phyloP scores from a whole-genome alignment of 495 filamentous ascomycete genomes.

The Aspergillus kassunensis region DNA sequence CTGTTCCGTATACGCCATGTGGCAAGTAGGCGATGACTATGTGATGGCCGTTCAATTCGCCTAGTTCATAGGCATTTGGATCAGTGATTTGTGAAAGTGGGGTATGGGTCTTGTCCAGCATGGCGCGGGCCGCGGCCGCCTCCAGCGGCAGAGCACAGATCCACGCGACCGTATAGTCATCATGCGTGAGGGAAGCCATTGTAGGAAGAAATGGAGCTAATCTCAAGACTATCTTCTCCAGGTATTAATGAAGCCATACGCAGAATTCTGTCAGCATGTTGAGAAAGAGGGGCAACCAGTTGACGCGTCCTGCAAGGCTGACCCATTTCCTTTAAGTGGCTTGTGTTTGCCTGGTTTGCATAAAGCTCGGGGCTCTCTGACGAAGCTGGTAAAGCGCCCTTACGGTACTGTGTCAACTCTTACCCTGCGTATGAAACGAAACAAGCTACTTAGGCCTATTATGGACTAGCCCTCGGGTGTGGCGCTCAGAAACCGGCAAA shows the following conservation, averaged over 20 bases:
- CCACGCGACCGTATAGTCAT: neutral
- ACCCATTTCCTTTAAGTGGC: too few relatives aligned
- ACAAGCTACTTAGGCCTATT: neutral
- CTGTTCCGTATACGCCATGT: slow-evolving; percentile 22
- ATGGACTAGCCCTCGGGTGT: neutral
- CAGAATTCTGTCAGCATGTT: too few relatives aligned
- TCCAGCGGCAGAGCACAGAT: slow-evolving; percentile 16
- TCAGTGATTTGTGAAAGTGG: slow-evolving; percentile 12
- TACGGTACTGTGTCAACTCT: too few relatives aligned
- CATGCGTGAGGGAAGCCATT: neutral
- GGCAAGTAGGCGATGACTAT: slow-evolving; percentile 31
- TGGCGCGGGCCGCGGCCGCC: slow-evolving; percentile 22
- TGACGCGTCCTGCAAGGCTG: too few relatives aligned
- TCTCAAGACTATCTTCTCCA: too few relatives aligned
- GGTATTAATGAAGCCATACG: too few relatives aligned
- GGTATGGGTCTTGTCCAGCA: slow-evolving; percentile 27
- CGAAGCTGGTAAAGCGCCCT: too few relatives aligned
- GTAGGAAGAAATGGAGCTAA: too few relatives aligned
- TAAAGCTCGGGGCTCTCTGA: too few relatives aligned
- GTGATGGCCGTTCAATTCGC: slow-evolving; percentile 27
- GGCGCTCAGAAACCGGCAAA: slow-evolving; percentile 3
- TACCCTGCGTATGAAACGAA: too few relatives aligned
- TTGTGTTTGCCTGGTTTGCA: too few relatives aligned
- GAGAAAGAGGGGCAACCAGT: too few relatives aligned
- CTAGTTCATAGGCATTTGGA: slow-evolving; percentile 31